phyloP scores from a whole-genome alignment of 164 flowering plant genomes.

The Kalanchoe fedtschenkoi region DNA sequence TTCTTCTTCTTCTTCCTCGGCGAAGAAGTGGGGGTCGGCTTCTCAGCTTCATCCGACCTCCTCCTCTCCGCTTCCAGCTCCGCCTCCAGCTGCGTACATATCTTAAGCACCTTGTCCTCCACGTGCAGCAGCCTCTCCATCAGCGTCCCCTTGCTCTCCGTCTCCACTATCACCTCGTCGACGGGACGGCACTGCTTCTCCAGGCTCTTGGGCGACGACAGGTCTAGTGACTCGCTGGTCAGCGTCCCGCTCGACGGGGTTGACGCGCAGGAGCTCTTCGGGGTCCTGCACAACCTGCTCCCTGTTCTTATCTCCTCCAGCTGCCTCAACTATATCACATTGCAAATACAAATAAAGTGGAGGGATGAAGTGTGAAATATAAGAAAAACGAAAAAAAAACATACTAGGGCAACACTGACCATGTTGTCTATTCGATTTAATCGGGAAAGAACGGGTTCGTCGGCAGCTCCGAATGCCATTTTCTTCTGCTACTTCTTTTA shows the following conservation, averaged over 20 bases:
- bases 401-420: neutral
- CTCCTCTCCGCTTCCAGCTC: slow-evolving; percentile 23
- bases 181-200: slow-evolving; percentile 72
- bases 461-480: slow-evolving; percentile 1
- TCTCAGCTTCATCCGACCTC: slow-evolving; percentile 4
- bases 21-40: neutral
- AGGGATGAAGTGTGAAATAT: too few species aligned
- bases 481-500: neutral
- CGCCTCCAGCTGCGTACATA: slow-evolving; percentile 42
- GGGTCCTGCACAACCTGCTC: slow-evolving; percentile 16
- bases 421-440: neutral
- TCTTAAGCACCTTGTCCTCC: slow-evolving; percentile 56
- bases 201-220: slow-evolving; percentile 41
- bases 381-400: too few species aligned
- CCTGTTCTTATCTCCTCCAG: slow-evolving; percentile 17
- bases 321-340: slow-evolving; percentile 34
- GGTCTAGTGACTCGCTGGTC: slow-evolving; percentile 28
- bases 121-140: slow-evolving; percentile 44
- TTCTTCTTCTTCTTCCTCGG: slow-evolving; percentile 17
- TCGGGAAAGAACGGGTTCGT: neutral
- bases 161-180: slow-evolving; percentile 41
- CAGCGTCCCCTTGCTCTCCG: slow-evolving; percentile 50
- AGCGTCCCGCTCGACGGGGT: slow-evolving; percentile 38
- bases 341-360: too few species aligned
- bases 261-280: slow-evolving; percentile 44